Base-by-base conservation (phyloP, 139 green algal species). In the Coelastrella sp. region DNA sequence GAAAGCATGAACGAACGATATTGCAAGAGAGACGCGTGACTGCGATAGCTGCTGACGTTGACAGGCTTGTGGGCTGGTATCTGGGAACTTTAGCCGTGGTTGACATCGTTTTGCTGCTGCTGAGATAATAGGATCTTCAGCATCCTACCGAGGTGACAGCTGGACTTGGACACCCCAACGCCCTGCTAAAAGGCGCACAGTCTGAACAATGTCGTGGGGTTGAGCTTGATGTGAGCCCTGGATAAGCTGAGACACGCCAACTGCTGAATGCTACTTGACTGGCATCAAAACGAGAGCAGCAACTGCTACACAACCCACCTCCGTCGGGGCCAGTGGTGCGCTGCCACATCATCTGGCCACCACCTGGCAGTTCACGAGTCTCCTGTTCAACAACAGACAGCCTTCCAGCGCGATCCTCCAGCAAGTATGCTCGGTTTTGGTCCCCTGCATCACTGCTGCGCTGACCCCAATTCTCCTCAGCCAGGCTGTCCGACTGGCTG, bases 361-460 rank as follows among this genome's bases (percentile, higher is more conserved):
- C 82, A 10, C 7, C 65, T 10, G 82, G 65, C 64, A 87, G 8
- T 14, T 32, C 5, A 10, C 32, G 19, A 14, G 82, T n/a, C 23
- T 87, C 14, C 65, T 87, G 64, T 56, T 87, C 82, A 5, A 87
- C 11, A 19, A 87, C 65, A 65, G 82, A 47, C 5, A 68, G 54
- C 14, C 64, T 32, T 32, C 82, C 82, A 19, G 80, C 19, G 3
- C 56, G 4, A 56, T 78, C 82, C 65, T 87, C 82, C 4, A 87
- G 7, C 20, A 87, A 13, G 14, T 87, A 87, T 11, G 82, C 78
- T 22, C 68, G 78, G 6, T 2, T 80, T 7, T 86, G 60, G 59
- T 32, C n/a, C 74, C 13, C 57, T 32, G 11, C 20, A 68, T 4
- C 57, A 73, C 57, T 19, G 11, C 59, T 59, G 59, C 10, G 54